These are phyloP conservation scores for Mycena leptocephala DNA, from an alignment of 768 basidiomycete species.

Conservation along the genomic window DNA sequence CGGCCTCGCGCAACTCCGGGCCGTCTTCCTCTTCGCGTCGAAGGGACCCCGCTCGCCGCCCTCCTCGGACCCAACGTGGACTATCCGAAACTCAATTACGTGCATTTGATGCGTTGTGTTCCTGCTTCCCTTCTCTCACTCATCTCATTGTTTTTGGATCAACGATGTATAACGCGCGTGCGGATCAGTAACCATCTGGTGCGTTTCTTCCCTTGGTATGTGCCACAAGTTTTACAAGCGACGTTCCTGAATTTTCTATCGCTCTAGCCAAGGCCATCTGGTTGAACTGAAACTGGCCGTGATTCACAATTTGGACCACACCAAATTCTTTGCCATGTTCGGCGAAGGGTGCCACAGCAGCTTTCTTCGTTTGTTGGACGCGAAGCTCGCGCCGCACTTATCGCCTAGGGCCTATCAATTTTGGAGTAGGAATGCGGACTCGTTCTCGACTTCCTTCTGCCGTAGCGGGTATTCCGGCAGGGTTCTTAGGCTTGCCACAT, in stretches of 20 bases:
- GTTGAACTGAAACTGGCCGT: constrained; percentile 86
- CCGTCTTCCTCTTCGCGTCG: too few relatives aligned
- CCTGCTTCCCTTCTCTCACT: too few relatives aligned
- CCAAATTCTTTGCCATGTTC: constrained; percentile 79
- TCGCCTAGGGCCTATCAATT: constrained; percentile 85
- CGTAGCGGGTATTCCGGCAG: constrained; percentile 77
- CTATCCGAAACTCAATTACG: too few relatives aligned
- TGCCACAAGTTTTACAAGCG: constrained; percentile 19
- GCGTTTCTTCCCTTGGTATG: constrained; percentile 71
- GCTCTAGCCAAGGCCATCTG: constrained; percentile 77
- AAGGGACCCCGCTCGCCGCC: too few relatives aligned
- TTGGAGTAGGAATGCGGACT: constrained; percentile 75
- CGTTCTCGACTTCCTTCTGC: constrained; percentile 75
- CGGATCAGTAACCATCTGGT: too few relatives aligned
- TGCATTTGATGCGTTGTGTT: too few relatives aligned
- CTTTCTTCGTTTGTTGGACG: constrained; percentile 75
- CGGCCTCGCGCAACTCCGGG: too few relatives aligned
- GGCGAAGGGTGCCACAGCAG: constrained; percentile 73
- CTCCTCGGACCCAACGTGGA: too few relatives aligned
- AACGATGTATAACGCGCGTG: too few relatives aligned
- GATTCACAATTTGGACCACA: constrained; percentile 68
- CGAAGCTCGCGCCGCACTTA: constrained; percentile 74
- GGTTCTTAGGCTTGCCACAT: constrained; percentile 75
- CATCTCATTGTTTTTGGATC: too few relatives aligned
- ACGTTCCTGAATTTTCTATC: not conserved